Conservation (phyloP, 208 protist species). For the Porcisia hertigi region DNA sequence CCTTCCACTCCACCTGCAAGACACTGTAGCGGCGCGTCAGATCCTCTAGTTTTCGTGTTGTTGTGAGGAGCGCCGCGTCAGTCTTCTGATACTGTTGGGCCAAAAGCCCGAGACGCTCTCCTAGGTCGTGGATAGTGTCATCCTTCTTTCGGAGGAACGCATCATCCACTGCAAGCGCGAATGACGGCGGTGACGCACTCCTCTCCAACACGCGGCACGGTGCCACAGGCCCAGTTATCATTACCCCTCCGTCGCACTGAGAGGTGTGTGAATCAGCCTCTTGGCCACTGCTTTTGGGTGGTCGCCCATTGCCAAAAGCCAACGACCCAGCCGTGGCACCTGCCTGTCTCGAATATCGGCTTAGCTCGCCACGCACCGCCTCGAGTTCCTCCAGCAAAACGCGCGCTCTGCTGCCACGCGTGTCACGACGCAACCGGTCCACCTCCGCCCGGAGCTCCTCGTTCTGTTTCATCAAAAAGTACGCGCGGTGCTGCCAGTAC, state of each 20-base stretch:
- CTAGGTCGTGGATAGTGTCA: slow-evolving; percentile 23
- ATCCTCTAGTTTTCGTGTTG: slow-evolving; percentile 29
- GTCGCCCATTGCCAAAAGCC: neutral
- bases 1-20: slow-evolving; percentile 41
- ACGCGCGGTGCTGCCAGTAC: slow-evolving; percentile 35
- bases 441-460: slow-evolving; percentile 34
- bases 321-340: neutral
- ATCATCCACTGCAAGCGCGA: slow-evolving; percentile 11
- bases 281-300: neutral
- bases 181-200: neutral
- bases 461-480: slow-evolving; percentile 41
- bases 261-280: neutral
- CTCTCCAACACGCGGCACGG: neutral
- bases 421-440: slow-evolving; percentile 37
- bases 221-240: neutral
- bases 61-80: slow-evolving; percentile 22
- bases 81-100: slow-evolving; percentile 29
- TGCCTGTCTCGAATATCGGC: slow-evolving; percentile 20
- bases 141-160: slow-evolving; percentile 19
- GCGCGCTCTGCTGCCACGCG: slow-evolving; percentile 40
- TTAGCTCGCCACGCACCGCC: slow-evolving; percentile 38
- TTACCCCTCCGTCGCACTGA: neutral
- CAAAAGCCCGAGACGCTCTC: slow-evolving; percentile 25
- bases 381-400: slow-evolving; percentile 47
- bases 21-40: slow-evolving; percentile 29